Evolutionary conservation across 176 grass and related monocot genomes (phyloP).

Genomic region (Phoenix roebelenii): DNA sequence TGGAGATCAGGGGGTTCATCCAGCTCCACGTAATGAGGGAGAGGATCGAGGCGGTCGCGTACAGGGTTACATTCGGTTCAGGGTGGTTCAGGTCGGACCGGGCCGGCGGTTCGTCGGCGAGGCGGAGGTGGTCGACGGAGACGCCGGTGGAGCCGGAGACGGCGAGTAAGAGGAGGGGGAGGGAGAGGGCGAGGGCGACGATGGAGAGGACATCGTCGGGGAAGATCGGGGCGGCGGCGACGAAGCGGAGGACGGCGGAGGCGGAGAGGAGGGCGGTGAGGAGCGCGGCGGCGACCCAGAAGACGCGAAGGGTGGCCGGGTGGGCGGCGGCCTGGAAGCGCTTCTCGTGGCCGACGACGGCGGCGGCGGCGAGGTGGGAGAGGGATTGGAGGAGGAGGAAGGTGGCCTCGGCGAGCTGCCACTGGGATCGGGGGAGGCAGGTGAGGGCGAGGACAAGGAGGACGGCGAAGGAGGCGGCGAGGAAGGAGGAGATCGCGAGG

Average conservation of each 20-base stretch:
- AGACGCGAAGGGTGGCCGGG: conserved; percentile 54
- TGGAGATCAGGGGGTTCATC: conserved; percentile 77
- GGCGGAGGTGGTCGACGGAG: not conserved
- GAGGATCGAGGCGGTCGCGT: conserved; percentile 40
- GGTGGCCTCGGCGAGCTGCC: conserved; percentile 19
- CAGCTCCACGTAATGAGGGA: conserved; percentile 59
- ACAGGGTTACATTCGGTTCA: conserved; percentile 38
- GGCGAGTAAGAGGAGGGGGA: conserved; percentile 41
- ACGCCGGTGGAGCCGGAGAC: conserved; percentile 34
- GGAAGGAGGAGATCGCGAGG: conserved; percentile 26
- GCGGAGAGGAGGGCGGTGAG: conserved; percentile 44
- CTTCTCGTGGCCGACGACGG: conserved; percentile 48
- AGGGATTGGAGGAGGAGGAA: conserved; percentile 64
- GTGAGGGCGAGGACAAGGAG: conserved; percentile 26
- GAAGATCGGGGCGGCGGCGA: conserved; percentile 6
- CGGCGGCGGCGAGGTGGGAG: conserved; percentile 38
- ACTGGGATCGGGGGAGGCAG: not conserved
- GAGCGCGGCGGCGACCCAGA: conserved; percentile 42
- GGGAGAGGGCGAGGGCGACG: conserved; percentile 35
- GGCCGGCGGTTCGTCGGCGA: too few species aligned
- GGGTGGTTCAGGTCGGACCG: not conserved
- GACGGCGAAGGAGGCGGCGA: conserved; percentile 38
- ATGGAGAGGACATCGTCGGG: conserved; percentile 45
- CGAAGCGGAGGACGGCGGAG: conserved; percentile 36
- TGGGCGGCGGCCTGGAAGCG: conserved; percentile 39